phyloP scores from a whole-genome alignment of 257 asterid genomes.

The Haberlea rhodopensis region DNA sequence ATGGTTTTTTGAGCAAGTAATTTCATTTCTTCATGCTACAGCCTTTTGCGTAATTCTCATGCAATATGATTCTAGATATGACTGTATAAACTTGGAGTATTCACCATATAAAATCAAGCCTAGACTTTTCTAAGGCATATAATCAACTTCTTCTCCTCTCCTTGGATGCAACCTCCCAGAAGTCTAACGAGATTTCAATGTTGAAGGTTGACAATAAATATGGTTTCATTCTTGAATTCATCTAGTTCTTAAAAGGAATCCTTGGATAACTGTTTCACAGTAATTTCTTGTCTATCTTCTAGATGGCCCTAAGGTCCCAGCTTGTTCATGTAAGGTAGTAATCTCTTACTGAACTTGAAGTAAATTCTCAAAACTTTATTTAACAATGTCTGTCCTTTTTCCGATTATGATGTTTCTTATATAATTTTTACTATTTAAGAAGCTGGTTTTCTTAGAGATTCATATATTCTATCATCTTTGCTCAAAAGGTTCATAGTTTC shows the following conservation, averaged over 20 bases:
- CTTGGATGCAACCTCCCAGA: conserved; percentile 43
- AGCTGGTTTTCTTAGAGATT: not conserved
- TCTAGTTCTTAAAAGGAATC: conserved; percentile 43
- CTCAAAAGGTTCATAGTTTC: not conserved
- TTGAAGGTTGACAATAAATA: conserved; percentile 43
- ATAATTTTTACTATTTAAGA: not conserved
- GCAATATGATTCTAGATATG: not conserved
- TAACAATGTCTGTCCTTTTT: too few relatives aligned
- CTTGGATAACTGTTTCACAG: conserved; percentile 44
- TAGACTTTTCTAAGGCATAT: conserved; percentile 41
- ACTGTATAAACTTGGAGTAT: not conserved
- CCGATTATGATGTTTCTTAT: not conserved
- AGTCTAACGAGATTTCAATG: conserved; percentile 50
- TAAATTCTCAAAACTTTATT: not conserved
- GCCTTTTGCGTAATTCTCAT: not conserved
- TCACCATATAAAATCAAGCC: conserved; percentile 38
- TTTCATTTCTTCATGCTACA: not conserved
- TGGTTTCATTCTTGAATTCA: conserved; percentile 45
- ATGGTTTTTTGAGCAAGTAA: not conserved
- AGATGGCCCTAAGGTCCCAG: conserved; percentile 34
- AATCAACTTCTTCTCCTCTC: conserved; percentile 39
- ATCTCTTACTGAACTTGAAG: not conserved
- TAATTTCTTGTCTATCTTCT: conserved; percentile 30
- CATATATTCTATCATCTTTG: too few relatives aligned
- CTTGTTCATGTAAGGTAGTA: not conserved